phyloP scores from a whole-genome alignment of 176 grass and related monocot species.

The Carex cristatella region DNA sequence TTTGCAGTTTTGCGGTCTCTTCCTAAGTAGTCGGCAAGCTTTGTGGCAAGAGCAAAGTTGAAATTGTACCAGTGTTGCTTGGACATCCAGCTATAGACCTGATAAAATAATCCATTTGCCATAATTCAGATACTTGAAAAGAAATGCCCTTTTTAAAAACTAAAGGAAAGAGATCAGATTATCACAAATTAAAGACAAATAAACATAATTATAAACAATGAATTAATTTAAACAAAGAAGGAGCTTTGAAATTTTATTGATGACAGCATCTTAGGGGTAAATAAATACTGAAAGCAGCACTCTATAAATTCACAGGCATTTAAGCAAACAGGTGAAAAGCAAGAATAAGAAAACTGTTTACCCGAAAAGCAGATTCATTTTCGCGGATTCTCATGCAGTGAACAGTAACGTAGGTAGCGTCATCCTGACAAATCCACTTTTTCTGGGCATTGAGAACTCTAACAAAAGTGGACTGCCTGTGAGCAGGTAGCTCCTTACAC shows the following conservation, averaged over 20 bases:
- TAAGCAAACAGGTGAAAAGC: slow-evolving; percentile 24
- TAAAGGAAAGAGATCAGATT: neutral
- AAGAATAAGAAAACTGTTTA: slow-evolving; percentile 14
- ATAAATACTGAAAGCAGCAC: neutral
- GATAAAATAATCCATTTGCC: slow-evolving; percentile 37
- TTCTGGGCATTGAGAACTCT: slow-evolving; percentile 96
- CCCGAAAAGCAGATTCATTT: slow-evolving; percentile 83
- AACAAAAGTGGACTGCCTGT: slow-evolving; percentile 84
- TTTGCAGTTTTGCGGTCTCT: slow-evolving; percentile 78
- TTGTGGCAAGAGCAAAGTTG: slow-evolving; percentile 77
- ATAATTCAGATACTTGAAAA: slow-evolving; percentile 25
- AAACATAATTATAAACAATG: neutral
- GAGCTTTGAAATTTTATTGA: neutral
- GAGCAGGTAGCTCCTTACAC: slow-evolving; percentile 94
- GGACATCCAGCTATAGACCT: slow-evolving; percentile 93
- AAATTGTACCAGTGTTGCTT: slow-evolving; percentile 85
- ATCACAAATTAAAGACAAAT: neutral
- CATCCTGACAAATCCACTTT: slow-evolving; percentile 88
- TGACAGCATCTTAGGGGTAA: neutral
- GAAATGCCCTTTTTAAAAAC: neutral
- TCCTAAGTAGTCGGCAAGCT: slow-evolving; percentile 73
- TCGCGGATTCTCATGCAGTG: slow-evolving; percentile 88
- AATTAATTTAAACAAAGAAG: neutral
- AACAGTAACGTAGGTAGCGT: slow-evolving; percentile 73
- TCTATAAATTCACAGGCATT: neutral